Percentiles rank a stretch among this genome's conserved stretches.
Evolutionary conservation across 2,329 filamentous ascomycete genomes (phyloP).

Genomic region (Lasiodiplodia theobromae): DNA sequence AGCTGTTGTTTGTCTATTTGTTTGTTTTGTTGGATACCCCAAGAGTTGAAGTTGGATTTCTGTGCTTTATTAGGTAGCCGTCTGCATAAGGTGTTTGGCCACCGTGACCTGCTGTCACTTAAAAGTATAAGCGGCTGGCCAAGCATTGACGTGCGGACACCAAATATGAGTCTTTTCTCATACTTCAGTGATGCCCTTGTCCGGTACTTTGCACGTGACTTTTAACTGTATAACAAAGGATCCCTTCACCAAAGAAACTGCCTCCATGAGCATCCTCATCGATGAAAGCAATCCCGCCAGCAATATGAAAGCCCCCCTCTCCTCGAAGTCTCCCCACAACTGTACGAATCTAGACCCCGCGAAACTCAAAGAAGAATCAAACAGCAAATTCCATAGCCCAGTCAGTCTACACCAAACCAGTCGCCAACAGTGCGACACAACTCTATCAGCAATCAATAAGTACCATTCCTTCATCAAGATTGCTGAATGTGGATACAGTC

Average conservation of each 20-base stretch:
- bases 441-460: no score
- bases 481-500: not conserved
- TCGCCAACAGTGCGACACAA: not conserved
- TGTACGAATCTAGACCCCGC: no score
- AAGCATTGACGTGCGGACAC: not conserved
- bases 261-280: no score
- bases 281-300: no score
- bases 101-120: not conserved
- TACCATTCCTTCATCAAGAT: not conserved
- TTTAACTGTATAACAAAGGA: no score
- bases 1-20: not conserved
- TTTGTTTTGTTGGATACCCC: not conserved
- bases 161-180: not conserved
- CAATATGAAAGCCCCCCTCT: no score
- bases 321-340: no score
- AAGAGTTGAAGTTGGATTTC: no score
- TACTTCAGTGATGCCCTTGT: not conserved
- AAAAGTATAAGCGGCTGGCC: not conserved
- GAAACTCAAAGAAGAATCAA: no score
- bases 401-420: not conserved
- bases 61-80: not conserved
- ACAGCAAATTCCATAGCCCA: not conserved
- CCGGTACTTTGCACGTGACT: not conserved
- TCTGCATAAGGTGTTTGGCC: not conserved
- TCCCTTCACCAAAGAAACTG: no score